Conservation (phyloP, 768 basidiomycete genomes). For the Tulasnella sp. region DNA sequence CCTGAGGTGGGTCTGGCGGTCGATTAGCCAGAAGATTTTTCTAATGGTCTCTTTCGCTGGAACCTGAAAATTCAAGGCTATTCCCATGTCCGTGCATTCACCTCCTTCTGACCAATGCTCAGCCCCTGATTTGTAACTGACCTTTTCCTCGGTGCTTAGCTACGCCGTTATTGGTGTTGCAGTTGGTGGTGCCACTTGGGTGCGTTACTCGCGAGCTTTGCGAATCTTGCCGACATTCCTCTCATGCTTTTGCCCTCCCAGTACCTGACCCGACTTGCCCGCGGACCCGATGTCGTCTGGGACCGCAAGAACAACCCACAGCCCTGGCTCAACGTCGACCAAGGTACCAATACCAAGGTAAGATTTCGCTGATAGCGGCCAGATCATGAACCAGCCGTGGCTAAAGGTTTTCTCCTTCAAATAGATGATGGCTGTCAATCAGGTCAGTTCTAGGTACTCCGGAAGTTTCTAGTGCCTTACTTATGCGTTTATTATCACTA, state of each 20-base stretch:
- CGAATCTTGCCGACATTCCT: not conserved
- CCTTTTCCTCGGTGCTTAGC: conserved; percentile 33
- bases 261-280: conserved; percentile 65
- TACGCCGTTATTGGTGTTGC: conserved; percentile 50
- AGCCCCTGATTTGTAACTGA: not conserved
- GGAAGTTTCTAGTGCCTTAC: not conserved
- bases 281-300: conserved; percentile 51
- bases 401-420: not conserved
- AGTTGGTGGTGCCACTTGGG: conserved; percentile 53
- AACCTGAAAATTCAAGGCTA: conserved; percentile 38
- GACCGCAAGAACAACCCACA: conserved; percentile 68
- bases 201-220: not conserved
- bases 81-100: conserved; percentile 45
- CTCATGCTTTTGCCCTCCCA: not conserved
- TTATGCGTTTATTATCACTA: not conserved
- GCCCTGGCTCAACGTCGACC: conserved; percentile 77
- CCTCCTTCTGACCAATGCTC: not conserved
- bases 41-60: conserved; percentile 11
- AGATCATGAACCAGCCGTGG: not conserved
- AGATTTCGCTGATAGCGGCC: conserved; percentile 31
- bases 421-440: conserved; percentile 22
- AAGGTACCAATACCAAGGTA: conserved; percentile 69
- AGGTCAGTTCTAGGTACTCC: not conserved
- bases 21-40: conserved; percentile 21
- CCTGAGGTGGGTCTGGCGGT: conserved; percentile 51